phyloP scores from a whole-genome alignment of 768 basidiomycete species.

The Rubroboletus pulcherrimus region DNA sequence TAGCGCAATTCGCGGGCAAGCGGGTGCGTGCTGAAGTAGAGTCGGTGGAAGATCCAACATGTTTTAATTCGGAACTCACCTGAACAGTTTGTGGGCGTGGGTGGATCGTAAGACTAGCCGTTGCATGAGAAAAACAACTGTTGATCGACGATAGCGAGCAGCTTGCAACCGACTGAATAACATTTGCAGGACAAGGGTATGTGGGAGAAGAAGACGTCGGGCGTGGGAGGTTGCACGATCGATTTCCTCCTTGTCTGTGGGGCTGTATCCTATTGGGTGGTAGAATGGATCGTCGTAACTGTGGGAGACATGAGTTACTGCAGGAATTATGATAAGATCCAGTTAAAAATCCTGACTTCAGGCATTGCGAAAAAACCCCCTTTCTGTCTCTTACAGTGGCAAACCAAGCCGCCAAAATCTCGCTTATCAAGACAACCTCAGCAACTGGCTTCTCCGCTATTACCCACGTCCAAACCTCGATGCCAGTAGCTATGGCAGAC shows the following conservation, averaged over 20 bases:
- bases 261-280: conserved; percentile 81
- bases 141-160: conserved; percentile 80
- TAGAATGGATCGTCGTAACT: conserved; percentile 90
- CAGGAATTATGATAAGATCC: not conserved
- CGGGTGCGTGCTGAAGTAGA: conserved; percentile 70
- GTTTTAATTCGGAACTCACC: conserved; percentile 42
- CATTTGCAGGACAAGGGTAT: conserved; percentile 81
- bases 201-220: conserved; percentile 74
- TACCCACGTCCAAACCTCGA: conserved; percentile 96
- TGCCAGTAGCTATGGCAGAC: conserved; percentile 77
- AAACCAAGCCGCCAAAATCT: conserved; percentile 86
- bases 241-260: conserved; percentile 82
- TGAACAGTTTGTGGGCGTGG: conserved; percentile 63
- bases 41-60: not conserved
- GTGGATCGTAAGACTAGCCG: conserved; percentile 82
- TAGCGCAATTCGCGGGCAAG: conserved; percentile 89
- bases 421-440: conserved; percentile 81
- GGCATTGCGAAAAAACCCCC: conserved; percentile 76
- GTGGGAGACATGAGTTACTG: conserved; percentile 9
- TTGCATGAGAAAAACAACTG: conserved; percentile 82
- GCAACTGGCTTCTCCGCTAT: conserved; percentile 79
- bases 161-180: conserved; percentile 91
- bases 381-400: conserved; percentile 70
- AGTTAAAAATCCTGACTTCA: conserved; percentile 61
- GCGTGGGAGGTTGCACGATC: conserved; percentile 70